Conservation (phyloP, 257 asterid genomes). For the Parsonsia alboflavescens region DNA sequence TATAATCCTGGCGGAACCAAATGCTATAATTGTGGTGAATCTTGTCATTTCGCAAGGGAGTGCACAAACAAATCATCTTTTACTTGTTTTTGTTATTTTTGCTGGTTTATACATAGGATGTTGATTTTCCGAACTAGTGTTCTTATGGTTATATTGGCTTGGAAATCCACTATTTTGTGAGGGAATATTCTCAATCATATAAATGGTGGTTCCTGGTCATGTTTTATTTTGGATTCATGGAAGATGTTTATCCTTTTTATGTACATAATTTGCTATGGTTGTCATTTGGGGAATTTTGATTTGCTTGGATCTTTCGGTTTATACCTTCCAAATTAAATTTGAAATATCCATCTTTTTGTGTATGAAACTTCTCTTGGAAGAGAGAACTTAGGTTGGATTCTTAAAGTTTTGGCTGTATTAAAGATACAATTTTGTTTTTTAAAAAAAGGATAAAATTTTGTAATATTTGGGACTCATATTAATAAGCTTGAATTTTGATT, state of each 20-base stretch:
- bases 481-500: no score
- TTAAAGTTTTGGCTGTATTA: no score
- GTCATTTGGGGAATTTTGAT: not conserved
- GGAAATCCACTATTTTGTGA: constrained; percentile 19
- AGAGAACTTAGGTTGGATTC: no score
- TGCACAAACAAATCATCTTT: constrained; percentile 33
- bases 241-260: not conserved
- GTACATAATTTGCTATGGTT: no score
- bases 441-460: no score
- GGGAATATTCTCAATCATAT: constrained; percentile 1
- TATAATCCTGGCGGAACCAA: constrained; percentile 27
- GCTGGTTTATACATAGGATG: constrained; percentile 8
- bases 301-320: not conserved
- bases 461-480: no score
- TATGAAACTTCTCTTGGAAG: no score
- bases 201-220: constrained; percentile 10
- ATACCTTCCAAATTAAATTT: not conserved
- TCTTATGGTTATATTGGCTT: constrained; percentile 13
- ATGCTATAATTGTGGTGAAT: constrained; percentile 65
- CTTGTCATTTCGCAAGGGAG: constrained; percentile 77
- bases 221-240: not conserved
- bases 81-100: not conserved
- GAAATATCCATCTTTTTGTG: not conserved
- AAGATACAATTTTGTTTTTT: no score
- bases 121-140: constrained; percentile 13